Evolutionary conservation across 352 stramenopile species (phyloP), one percentile per base, ranked within the genome.

Genomic region (Phytopythium cucurbitacearum): DNA sequence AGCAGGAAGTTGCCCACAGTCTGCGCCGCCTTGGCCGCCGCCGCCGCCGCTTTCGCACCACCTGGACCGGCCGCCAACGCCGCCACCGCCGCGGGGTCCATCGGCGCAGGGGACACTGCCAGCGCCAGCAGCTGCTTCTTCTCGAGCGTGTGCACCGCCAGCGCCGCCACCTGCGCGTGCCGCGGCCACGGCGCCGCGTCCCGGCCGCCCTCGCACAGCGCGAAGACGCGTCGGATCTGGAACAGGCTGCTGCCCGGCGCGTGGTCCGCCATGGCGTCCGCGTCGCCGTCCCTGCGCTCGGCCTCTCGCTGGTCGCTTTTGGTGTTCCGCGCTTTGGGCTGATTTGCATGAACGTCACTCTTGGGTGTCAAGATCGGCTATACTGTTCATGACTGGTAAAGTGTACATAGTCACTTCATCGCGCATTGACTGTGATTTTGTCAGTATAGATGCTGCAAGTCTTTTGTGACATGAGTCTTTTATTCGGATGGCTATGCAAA

Each of bases 91-190:
- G 11, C 16, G 15, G 32, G 33, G 13, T 13, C 59, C 43, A n/a
- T 66, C 57, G 4, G 48, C 40, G 15, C 56, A 4, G 76, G 67
- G 9, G 51, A 50, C 10, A 92, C 34, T 2, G 80, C 75, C 12
- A 93, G 52, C 44, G 83, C 83, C 13, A 91, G 70, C 36, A 91
- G 59, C 67, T 93, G 80, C 51, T 85, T 86, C 62, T 79, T 82
- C 57, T 89, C 80, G 38, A 69, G 50, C 52, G 83, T 78, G 59
- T 90, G 78, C 34, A 86, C 72, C 7, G 78, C 83, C 69, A 90
- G 79, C 8, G 76, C 68, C 15, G 68, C 63, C 56, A 93, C 80
- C 49, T 75, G 56, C 10, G 60, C 35, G 13, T 67, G 61, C 28
- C 57, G 48, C 3, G 61, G 52, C 8, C 68, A 34, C 2, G 53